phyloP scores from a whole-genome alignment of 495 filamentous ascomycete genomes.

The Clohesyomyces aquaticus region DNA sequence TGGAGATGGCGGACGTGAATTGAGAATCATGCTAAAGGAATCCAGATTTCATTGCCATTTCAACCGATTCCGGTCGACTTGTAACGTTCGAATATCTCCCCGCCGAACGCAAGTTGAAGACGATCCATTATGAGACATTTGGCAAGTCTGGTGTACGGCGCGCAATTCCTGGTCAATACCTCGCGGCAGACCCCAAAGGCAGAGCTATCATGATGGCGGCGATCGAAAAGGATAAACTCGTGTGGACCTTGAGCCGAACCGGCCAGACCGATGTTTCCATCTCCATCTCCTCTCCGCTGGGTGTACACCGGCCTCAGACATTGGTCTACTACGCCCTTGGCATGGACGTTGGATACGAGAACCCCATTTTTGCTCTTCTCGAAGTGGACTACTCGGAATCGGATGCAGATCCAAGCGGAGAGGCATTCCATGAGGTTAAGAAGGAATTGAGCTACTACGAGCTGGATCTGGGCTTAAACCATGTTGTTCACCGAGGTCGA shows the following conservation, averaged over 20 bases:
- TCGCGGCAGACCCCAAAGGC: constrained; percentile 93
- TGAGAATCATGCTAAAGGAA: constrained; percentile 62
- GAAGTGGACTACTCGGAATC: constrained; percentile 92
- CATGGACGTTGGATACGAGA: constrained; percentile 94
- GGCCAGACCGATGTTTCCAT: constrained; percentile 89
- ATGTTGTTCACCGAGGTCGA: constrained; percentile 94
- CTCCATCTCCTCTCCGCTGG: constrained; percentile 95
- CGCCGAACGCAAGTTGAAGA: constrained; percentile 82
- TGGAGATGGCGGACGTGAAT: neutral
- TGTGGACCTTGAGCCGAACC: constrained; percentile 97
- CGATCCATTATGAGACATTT: constrained; percentile 93
- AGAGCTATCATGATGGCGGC: constrained; percentile 92
- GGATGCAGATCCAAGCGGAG: constrained; percentile 87
- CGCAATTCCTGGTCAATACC: constrained; percentile 92
- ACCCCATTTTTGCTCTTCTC: constrained; percentile 91
- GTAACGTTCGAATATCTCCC: constrained; percentile 91
- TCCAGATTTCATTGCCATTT: constrained; percentile 93
- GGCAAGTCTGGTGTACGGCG: constrained; percentile 95
- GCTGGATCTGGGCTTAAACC: constrained; percentile 93
- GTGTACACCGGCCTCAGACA: constrained; percentile 94
- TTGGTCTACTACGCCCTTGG: constrained; percentile 84
- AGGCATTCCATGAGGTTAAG: constrained; percentile 78
- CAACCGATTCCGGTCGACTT: constrained; percentile 93
- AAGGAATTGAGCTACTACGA: constrained; percentile 96
- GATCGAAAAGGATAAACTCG: constrained; percentile 98